phyloP scores from a whole-genome alignment of 352 stramenopile genomes.

The Phytophthora foliorum region DNA sequence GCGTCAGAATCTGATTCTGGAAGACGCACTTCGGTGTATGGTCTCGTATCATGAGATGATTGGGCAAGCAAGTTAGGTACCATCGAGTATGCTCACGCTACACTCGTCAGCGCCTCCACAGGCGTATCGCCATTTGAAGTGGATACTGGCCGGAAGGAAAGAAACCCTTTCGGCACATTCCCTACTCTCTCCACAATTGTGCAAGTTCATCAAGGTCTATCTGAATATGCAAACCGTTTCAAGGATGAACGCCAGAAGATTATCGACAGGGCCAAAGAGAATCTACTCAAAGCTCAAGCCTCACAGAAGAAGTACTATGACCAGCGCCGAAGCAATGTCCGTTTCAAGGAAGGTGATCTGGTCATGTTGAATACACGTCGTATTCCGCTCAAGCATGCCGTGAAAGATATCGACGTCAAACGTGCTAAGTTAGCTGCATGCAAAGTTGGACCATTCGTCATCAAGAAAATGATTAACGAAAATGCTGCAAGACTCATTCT shows the following conservation, averaged over 20 bases:
- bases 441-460: conserved; percentile 17
- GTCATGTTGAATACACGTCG: conserved; percentile 21
- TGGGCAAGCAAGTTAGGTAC: conserved; percentile 19
- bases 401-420: conserved; percentile 19
- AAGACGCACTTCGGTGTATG: conserved; percentile 28
- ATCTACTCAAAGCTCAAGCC: conserved; percentile 6
- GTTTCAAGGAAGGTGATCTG: background rate
- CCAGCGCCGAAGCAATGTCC: too few relatives aligned
- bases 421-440: conserved; percentile 7
- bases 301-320: background rate
- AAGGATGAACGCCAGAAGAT: conserved; percentile 3
- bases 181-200: too few relatives aligned
- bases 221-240: too few relatives aligned
- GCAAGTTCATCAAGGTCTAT: too few relatives aligned
- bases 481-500: conserved; percentile 1
- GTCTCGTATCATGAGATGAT: conserved; percentile 22
- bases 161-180: too few relatives aligned
- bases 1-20: conserved; percentile 16
- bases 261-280: background rate
- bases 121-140: conserved; percentile 21
- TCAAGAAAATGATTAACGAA: conserved; percentile 3
- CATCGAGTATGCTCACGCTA: conserved; percentile 29
- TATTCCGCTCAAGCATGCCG: conserved; percentile 5
- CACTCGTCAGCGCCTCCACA: conserved; percentile 12
- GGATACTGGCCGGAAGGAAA: conserved; percentile 19